Percentiles rank a stretch among this genome's conserved stretches.
Evolutionary conservation across 257 asterid species (phyloP).

Genomic region (Nicotiana knightiana): DNA sequence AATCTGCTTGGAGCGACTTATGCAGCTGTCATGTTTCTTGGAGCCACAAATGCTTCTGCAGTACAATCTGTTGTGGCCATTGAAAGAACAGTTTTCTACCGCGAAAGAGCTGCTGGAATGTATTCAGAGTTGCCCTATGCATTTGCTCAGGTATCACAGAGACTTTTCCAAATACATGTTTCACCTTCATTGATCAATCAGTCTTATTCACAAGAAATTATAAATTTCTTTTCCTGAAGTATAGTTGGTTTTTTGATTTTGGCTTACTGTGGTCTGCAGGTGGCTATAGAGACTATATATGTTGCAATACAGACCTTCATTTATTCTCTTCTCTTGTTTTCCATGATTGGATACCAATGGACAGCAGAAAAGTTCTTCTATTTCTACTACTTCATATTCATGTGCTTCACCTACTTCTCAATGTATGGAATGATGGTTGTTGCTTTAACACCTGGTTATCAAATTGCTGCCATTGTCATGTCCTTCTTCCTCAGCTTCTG

Average conservation of each 20-base stretch:
- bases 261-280: slow-evolving; percentile 28
- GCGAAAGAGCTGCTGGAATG: slow-evolving; percentile 92
- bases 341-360: slow-evolving; percentile 83
- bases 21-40: slow-evolving; percentile 78
- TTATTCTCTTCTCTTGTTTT: slow-evolving; percentile 58
- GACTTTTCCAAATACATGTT: neutral
- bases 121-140: slow-evolving; percentile 82
- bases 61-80: slow-evolving; percentile 68
- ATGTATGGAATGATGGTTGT: slow-evolving; percentile 92
- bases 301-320: slow-evolving; percentile 59
- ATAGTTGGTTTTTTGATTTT: neutral
- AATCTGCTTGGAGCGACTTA: slow-evolving; percentile 80
- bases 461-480: slow-evolving; percentile 78
- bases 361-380: slow-evolving; percentile 55
- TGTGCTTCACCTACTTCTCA: slow-evolving; percentile 88
- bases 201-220: neutral
- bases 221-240: neutral
- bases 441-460: slow-evolving; percentile 71
- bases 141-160: slow-evolving; percentile 62
- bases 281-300: slow-evolving; percentile 69
- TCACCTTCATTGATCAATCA: neutral
- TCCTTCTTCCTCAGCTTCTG: slow-evolving; percentile 82
- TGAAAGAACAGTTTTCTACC: slow-evolving; percentile 78
- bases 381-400: slow-evolving; percentile 79
- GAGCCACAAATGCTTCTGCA: slow-evolving; percentile 69